Evolutionary conservation across 164 flowering plant genomes (phyloP).

Genomic region (Vitis rotundifolia): DNA sequence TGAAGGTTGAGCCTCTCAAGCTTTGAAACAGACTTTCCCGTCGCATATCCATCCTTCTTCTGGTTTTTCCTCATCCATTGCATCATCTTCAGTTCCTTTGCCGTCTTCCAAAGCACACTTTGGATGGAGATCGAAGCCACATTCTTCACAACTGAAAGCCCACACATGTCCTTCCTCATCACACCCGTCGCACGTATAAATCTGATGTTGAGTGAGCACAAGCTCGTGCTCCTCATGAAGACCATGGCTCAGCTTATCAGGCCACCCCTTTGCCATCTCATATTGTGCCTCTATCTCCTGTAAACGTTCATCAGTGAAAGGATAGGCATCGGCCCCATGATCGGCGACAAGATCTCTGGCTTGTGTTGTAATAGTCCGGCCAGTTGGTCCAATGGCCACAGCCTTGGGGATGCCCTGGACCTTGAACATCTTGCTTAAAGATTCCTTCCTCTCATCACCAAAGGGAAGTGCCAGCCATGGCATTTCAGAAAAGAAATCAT

Average conservation of each 20-base stretch:
- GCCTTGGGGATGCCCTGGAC: conserved; percentile 55
- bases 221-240: conserved; percentile 68
- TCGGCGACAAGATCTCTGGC: conserved; percentile 38
- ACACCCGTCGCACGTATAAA: conserved; percentile 52
- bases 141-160: conserved; percentile 54
- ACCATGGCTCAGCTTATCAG: conserved; percentile 53
- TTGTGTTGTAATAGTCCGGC: conserved; percentile 48
- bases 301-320: conserved; percentile 61
- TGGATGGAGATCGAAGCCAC: conserved; percentile 66
- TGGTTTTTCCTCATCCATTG: conserved; percentile 3
- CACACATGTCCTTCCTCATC: conserved; percentile 43
- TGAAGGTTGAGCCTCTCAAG: no score
- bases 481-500: conserved; percentile 58
- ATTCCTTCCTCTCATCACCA: conserved; percentile 50
- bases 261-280: conserved; percentile 68
- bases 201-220: conserved; percentile 25
- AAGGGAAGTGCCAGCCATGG: conserved; percentile 82
- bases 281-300: conserved; percentile 42
- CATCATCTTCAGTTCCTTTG: conserved; percentile 1
- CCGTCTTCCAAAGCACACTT: conserved; percentile 47
- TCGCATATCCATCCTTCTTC: conserved; percentile 11
- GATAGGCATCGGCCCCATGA: conserved; percentile 74
- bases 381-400: conserved; percentile 63
- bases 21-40: no score
- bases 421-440: conserved; percentile 46